phyloP scores from a whole-genome alignment of 129 eudicot genomes.

The Arctium minus region DNA sequence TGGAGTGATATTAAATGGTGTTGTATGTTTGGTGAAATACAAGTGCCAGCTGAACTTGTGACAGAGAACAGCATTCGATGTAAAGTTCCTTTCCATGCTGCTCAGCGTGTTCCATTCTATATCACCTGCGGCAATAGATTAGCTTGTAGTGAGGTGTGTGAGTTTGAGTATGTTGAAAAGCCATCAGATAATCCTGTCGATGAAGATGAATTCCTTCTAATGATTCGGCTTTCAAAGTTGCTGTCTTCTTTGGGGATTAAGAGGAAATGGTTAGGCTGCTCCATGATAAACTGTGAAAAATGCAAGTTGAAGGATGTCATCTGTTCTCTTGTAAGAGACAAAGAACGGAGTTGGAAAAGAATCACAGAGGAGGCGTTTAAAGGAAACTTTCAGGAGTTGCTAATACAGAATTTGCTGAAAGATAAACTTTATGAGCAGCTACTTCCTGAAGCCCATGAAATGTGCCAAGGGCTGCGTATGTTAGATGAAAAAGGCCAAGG shows the following conservation, averaged over 20 bases:
- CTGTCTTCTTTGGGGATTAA: slow-evolving; percentile 12
- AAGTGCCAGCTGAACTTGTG: slow-evolving; percentile 31
- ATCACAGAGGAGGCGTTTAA: slow-evolving; percentile 6
- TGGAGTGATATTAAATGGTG: slow-evolving; percentile 20
- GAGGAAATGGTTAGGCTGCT: slow-evolving; percentile 18
- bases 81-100: slow-evolving; percentile 30
- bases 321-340: background rate
- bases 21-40: slow-evolving; percentile 46
- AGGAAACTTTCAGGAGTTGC: background rate
- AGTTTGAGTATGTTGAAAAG: slow-evolving; percentile 27
- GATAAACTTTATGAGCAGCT: slow-evolving; percentile 37
- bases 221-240: slow-evolving; percentile 22
- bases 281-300: slow-evolving; percentile 23
- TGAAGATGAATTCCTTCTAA: slow-evolving; percentile 13
- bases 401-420: slow-evolving; percentile 29
- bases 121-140: slow-evolving; percentile 34
- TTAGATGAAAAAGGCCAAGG: slow-evolving; percentile 37
- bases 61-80: slow-evolving; percentile 25
- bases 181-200: background rate
- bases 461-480: slow-evolving; percentile 15
- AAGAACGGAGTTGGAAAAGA: slow-evolving; percentile 4
- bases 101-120: slow-evolving; percentile 34
- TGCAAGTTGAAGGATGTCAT: slow-evolving; percentile 27
- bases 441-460: slow-evolving; percentile 21
- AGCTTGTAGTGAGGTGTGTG: slow-evolving; percentile 41